Conservation (phyloP, 2,329 filamentous ascomycete species). For the Penicillium sp. region DNA sequence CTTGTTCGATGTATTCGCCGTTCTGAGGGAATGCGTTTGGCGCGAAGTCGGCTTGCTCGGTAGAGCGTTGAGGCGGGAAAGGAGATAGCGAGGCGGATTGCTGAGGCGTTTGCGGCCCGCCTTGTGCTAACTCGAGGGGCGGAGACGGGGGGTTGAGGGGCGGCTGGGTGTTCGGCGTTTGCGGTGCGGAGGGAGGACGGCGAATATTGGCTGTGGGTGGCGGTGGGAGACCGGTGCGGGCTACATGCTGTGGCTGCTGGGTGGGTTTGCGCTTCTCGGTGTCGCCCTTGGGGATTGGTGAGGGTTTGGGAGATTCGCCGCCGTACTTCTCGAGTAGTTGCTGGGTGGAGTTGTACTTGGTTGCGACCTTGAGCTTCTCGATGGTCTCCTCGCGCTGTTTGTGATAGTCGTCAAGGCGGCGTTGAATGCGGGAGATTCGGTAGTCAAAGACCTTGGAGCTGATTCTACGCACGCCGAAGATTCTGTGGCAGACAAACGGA, state of each 20-base stretch:
- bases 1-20: conserved; percentile 38
- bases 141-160: conserved; percentile 32
- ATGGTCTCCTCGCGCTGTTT: conserved; percentile 82
- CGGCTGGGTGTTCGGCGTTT: conserved; percentile 7
- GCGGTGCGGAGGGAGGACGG: conserved; percentile 20
- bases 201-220: conserved; percentile 64
- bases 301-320: conserved; percentile 52
- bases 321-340: conserved; percentile 94
- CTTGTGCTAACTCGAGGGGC: conserved; percentile 24
- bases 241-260: conserved; percentile 30
- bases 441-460: conserved; percentile 74
- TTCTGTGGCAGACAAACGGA: conserved; percentile 51
- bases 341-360: conserved; percentile 92
- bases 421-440: conserved; percentile 66
- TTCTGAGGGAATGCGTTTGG: conserved; percentile 46
- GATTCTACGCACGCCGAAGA: conserved; percentile 67
- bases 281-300: conserved; percentile 23
- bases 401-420: conserved; percentile 68
- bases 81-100: conserved; percentile 11
- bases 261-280: conserved; percentile 23
- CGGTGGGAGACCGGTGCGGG: conserved; percentile 55
- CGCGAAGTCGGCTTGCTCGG: conserved; percentile 46
- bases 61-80: conserved; percentile 17
- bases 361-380: conserved; percentile 88
- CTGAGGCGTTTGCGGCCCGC: conserved; percentile 12